Conservation (phyloP, 2,329 filamentous ascomycete species). For the Dothideomycetes sp. region DNA sequence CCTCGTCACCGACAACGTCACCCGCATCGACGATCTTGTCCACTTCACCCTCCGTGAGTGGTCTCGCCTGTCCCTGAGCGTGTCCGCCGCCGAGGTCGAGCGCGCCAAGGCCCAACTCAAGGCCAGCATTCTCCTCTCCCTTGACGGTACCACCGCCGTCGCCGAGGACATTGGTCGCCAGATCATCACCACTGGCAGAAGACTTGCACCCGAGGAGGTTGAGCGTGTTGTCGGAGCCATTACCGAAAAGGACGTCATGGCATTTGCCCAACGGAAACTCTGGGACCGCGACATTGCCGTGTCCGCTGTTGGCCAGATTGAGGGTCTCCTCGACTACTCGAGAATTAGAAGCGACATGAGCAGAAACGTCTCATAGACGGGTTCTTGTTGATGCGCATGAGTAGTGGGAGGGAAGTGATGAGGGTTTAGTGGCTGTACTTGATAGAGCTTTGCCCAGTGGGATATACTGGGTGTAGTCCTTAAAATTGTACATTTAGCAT, state of each 20-base stretch:
- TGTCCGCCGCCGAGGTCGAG: constrained; percentile 84
- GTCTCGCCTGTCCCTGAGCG: constrained; percentile 84
- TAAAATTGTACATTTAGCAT: background rate
- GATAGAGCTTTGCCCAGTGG: constrained; percentile 1
- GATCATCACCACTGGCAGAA: constrained; percentile 91
- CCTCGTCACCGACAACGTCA: constrained; percentile 82
- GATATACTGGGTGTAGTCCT: background rate
- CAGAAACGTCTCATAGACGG: constrained; percentile 48
- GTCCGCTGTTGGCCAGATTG: constrained; percentile 84
- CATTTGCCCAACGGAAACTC: constrained; percentile 85
- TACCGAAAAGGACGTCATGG: constrained; percentile 93
- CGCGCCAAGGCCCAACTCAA: constrained; percentile 98
- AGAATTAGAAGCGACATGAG: constrained; percentile 76
- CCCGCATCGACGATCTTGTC: constrained; percentile 82
- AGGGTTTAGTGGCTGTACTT: background rate
- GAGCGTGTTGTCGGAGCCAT: constrained; percentile 83
- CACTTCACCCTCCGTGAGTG: constrained; percentile 98
- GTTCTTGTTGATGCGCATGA: constrained; percentile 2
- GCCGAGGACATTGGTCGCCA: constrained; percentile 98
- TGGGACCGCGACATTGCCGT: constrained; percentile 97
- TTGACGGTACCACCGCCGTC: constrained; percentile 93
- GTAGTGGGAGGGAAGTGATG: background rate
- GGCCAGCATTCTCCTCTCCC: constrained; percentile 90
- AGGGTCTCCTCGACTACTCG: constrained; percentile 70
- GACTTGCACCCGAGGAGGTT: constrained; percentile 85